A percentile compares a stretch with the other conserved stretches of the same genome.
phyloP scores from a whole-genome alignment of 2,329 filamentous ascomycete genomes.

The Epichloe uncinata region DNA sequence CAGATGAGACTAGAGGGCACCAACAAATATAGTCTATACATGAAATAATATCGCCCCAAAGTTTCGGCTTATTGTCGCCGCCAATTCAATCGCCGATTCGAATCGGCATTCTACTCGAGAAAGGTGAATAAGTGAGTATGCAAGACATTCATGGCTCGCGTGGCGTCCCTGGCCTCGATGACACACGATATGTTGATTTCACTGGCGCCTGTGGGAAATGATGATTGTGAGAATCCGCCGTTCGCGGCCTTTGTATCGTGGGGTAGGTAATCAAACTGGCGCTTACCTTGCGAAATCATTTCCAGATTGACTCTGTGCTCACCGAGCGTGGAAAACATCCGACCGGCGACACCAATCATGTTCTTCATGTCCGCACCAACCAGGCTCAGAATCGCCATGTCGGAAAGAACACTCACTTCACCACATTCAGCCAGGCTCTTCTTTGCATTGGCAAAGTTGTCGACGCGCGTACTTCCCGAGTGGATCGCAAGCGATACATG shows the following conservation, averaged over 20 bases:
- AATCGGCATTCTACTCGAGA: conserved; percentile 44
- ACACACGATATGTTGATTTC: conserved; percentile 99
- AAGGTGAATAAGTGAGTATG: conserved; percentile 97
- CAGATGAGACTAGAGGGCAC: neutral
- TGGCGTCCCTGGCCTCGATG: conserved; percentile 81
- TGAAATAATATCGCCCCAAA: neutral
- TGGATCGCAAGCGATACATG: conserved; percentile 97
- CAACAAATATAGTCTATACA: neutral
- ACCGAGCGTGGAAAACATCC: conserved; percentile 89
- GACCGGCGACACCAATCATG: conserved; percentile 85
- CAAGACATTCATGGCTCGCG: conserved; percentile 86
- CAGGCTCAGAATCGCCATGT: conserved; percentile 92
- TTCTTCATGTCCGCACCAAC: conserved; percentile 96
- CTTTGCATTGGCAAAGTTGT: conserved; percentile 53
- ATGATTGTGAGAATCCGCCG: neutral
- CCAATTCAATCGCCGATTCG: neutral
- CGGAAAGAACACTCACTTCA: conserved; percentile 75
- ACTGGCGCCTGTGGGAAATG: conserved; percentile 57
- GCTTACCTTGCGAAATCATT: conserved; percentile 94
- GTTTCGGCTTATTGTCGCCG: neutral
- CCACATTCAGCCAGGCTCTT: conserved; percentile 68
- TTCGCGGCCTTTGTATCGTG: neutral
- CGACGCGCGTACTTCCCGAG: conserved; percentile 51
- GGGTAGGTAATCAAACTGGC: neutral
- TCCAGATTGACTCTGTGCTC: conserved; percentile 94